These are phyloP conservation scores for Russula emetica DNA, from an alignment of 768 basidiomycete species.

Conservation along the genomic window DNA sequence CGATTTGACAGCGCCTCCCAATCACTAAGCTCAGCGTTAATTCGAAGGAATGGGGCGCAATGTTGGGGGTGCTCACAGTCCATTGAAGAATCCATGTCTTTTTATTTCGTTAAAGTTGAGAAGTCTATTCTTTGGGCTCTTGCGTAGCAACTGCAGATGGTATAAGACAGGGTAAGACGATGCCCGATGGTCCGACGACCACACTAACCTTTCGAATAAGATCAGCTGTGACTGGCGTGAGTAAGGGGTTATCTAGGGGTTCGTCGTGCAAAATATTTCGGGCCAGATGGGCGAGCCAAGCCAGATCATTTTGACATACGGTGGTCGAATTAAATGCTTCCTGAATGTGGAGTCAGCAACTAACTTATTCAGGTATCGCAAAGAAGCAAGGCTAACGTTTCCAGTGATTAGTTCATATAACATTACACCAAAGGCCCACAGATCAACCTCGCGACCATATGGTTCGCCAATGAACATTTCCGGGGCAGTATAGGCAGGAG, in stretches of 20 bases:
- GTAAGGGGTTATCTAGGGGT: constrained; percentile 10
- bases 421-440: constrained; percentile 26
- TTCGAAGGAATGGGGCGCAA: neutral
- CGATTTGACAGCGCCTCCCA: constrained; percentile 16
- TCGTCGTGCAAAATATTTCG: constrained; percentile 14
- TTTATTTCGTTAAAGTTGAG: constrained; percentile 12
- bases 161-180: neutral
- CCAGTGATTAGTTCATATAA: constrained; percentile 22
- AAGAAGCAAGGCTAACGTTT: neutral
- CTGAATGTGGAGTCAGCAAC: constrained; percentile 4
- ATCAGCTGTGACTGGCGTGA: constrained; percentile 11
- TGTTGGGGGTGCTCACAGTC: constrained; percentile 4
- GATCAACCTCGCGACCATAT: constrained; percentile 22
- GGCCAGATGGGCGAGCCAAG: constrained; percentile 19
- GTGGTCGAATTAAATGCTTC: constrained; percentile 21
- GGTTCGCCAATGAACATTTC: constrained; percentile 17
- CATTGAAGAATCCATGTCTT: constrained; percentile 15
- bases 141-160: constrained; percentile 9
- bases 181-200: neutral
- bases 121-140: constrained; percentile 15
- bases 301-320: constrained; percentile 10
- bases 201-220: constrained; percentile 12
- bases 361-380: neutral
- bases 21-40: constrained; percentile 2
- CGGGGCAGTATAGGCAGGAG: constrained; percentile 23